Conservation (phyloP, 192 early-diverging fungal genomes). For the Pilaira anomala region DNA sequence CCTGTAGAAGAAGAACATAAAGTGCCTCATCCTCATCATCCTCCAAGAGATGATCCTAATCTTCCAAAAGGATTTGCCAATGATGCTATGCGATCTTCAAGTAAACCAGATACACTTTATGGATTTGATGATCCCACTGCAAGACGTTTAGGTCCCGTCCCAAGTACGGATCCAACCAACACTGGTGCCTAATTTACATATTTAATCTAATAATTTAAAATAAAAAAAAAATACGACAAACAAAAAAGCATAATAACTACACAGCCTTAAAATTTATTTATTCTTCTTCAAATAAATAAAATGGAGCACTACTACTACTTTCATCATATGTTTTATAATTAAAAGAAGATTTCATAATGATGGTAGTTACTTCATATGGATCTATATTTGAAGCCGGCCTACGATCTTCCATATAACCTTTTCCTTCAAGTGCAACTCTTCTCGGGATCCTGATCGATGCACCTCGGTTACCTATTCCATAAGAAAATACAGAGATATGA, state of each 20-base stretch:
- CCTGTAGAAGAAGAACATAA: not conserved
- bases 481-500: slow-evolving; percentile 48
- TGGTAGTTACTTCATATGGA: slow-evolving; percentile 50
- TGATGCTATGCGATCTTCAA: slow-evolving; percentile 14
- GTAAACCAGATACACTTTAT: slow-evolving; percentile 12
- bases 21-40: not conserved
- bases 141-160: slow-evolving; percentile 19
- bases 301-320: not conserved
- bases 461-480: slow-evolving; percentile 52
- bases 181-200: slow-evolving; percentile 13
- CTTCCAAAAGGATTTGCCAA: slow-evolving; percentile 19
- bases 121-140: slow-evolving; percentile 20
- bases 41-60: not conserved
- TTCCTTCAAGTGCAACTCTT: slow-evolving; percentile 43
- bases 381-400: slow-evolving; percentile 56
- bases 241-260: no score
- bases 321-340: not conserved
- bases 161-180: slow-evolving; percentile 12
- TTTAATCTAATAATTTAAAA: not conserved
- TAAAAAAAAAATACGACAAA: not conserved
- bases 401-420: slow-evolving; percentile 54
- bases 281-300: no score
- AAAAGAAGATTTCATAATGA: slow-evolving; percentile 46
- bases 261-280: no score
- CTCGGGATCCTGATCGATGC: slow-evolving; percentile 58